phyloP scores from a whole-genome alignment of 2,329 filamentous ascomycete genomes.

The Pseudocercospora macadamiae region DNA sequence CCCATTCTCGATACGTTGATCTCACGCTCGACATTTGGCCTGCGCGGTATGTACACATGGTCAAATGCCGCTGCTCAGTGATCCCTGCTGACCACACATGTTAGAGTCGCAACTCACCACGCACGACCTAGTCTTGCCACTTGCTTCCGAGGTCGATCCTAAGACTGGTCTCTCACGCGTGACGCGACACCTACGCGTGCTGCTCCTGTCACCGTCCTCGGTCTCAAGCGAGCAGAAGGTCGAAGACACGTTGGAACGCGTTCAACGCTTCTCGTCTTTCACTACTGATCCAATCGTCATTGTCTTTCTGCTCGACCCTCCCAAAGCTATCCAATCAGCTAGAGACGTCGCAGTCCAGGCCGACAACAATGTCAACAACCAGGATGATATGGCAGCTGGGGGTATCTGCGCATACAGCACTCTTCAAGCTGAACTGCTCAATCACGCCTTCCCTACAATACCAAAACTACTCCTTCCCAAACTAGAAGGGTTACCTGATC shows the following conservation, averaged over 20 bases:
- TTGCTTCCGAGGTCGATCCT: conserved; percentile 14
- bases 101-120: conserved; percentile 40
- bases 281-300: conserved; percentile 37
- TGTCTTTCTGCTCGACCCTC: conserved; percentile 35
- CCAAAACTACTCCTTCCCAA: conserved; percentile 33
- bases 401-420: conserved; percentile 31
- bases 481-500: conserved; percentile 25
- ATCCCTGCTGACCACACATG: background rate
- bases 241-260: conserved; percentile 32
- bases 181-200: conserved; percentile 31
- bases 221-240: conserved; percentile 21
- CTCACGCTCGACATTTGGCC: conserved; percentile 22
- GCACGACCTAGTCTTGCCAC: conserved; percentile 41
- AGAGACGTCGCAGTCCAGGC: conserved; percentile 6
- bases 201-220: conserved; percentile 38
- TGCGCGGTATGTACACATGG: conserved; percentile 36
- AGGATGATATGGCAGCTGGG: background rate
- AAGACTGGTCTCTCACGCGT: conserved; percentile 12
- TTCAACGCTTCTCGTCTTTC: conserved; percentile 36
- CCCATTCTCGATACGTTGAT: conserved; percentile 40
- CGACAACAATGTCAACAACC: background rate
- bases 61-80: background rate
- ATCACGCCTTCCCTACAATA: conserved; percentile 24
- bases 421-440: conserved; percentile 34
- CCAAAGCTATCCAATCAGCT: conserved; percentile 22